These are phyloP conservation scores for Metarhizium humberi DNA, from an alignment of 2,329 filamentous ascomycete species.

Conservation along the genomic window DNA sequence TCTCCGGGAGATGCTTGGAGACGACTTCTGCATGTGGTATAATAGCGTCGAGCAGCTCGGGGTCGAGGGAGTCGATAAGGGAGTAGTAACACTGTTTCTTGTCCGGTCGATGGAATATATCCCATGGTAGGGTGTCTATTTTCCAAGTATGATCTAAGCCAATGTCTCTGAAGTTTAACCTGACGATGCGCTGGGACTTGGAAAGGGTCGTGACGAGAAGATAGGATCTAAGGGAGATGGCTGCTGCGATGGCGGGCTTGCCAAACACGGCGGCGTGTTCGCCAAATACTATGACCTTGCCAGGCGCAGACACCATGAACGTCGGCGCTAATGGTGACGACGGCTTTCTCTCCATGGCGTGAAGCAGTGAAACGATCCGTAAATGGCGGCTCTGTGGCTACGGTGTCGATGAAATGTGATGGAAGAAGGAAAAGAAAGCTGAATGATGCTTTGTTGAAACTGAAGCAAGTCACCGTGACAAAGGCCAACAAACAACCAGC, in stretches of 20 bases:
- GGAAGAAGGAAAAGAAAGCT: no score
- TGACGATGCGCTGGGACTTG: conserved; percentile 6
- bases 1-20: background rate
- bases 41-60: background rate
- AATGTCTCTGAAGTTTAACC: conserved; percentile 9
- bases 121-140: conserved; percentile 7
- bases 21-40: background rate
- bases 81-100: background rate
- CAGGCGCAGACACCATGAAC: conserved; percentile 1
- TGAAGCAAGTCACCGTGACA: no score
- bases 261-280: conserved; percentile 11
- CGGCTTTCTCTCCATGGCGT: background rate
- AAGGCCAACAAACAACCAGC: no score
- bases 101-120: background rate
- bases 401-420: no score
- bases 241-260: conserved; percentile 10
- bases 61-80: background rate
- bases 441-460: no score
- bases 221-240: conserved; percentile 11
- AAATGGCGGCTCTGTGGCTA: no score
- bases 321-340: background rate
- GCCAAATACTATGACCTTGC: conserved; percentile 10
- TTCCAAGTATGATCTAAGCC: conserved; percentile 9
- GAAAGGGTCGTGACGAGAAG: conserved; percentile 9
- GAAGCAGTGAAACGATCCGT: no score